Percentiles rank a stretch among this genome's conserved stretches.
These are phyloP conservation scores for Coniochaeta sp. DNA, from an alignment of 2,329 filamentous ascomycete species.

Conservation along the genomic window DNA sequence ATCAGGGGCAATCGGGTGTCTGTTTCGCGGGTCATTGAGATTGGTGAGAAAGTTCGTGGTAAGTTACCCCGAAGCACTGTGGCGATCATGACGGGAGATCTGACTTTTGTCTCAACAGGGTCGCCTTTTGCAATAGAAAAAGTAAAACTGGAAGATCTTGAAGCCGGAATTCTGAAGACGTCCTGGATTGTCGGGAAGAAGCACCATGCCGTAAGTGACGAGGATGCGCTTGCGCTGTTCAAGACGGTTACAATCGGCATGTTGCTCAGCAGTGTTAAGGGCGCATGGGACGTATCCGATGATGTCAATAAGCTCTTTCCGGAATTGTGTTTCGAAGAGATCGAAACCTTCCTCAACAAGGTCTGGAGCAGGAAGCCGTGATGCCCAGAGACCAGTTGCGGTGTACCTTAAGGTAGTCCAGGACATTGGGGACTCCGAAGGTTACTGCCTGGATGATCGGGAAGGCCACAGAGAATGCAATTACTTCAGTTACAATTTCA, in stretches of 20 bases:
- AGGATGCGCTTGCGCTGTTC: conserved; percentile 24
- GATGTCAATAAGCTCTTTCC: conserved; percentile 37
- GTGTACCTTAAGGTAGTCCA: too few relatives aligned
- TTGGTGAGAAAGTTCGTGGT: conserved; percentile 22
- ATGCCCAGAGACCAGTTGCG: too few relatives aligned
- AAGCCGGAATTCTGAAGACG: conserved; percentile 29
- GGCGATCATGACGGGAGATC: too few relatives aligned
- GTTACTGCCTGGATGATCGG: too few relatives aligned
- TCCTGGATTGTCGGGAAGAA: conserved; percentile 30
- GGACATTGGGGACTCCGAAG: too few relatives aligned
- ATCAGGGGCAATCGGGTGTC: conserved; percentile 30
- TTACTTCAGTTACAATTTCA: too few relatives aligned
- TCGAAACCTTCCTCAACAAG: conserved; percentile 32
- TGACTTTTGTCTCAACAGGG: conserved; percentile 17
- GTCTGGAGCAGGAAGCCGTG: conserved; percentile 23
- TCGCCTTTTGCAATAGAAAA: conserved; percentile 32
- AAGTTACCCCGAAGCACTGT: neutral
- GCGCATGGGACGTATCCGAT: conserved; percentile 34
- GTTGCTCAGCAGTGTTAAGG: conserved; percentile 30
- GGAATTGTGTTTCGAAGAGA: conserved; percentile 30
- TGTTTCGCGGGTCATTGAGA: conserved; percentile 26
- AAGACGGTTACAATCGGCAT: conserved; percentile 32
- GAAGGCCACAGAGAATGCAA: too few relatives aligned
- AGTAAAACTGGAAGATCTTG: conserved; percentile 39
- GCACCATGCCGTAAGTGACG: conserved; percentile 25